These are phyloP conservation scores for Amaranthus palmeri DNA, from an alignment of 148 eudicot species.

Conservation along the genomic window DNA sequence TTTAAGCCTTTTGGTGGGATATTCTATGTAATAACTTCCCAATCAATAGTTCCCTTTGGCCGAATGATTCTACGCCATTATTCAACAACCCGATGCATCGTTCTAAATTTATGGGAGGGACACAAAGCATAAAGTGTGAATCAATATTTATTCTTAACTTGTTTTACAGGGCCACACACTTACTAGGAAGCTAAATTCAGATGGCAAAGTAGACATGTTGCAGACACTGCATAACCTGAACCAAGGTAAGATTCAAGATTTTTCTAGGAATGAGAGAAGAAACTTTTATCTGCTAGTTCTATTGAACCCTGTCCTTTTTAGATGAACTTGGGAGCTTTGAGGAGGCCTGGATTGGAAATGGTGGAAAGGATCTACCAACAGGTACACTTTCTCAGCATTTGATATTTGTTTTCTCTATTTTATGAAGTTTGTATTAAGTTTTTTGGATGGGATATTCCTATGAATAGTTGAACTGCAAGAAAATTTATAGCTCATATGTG, in stretches of 20 bases:
- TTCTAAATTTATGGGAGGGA: too few species aligned
- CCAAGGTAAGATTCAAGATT: conserved; percentile 43
- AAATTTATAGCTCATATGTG: background rate
- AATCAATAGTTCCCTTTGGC: too few species aligned
- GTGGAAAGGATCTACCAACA: conserved; percentile 36
- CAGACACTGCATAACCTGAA: conserved; percentile 74
- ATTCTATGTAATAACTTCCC: too few species aligned
- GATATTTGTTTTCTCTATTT: background rate
- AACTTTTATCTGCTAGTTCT: background rate
- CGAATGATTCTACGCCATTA: too few species aligned
- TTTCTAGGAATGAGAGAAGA: background rate
- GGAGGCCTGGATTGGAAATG: conserved; percentile 67
- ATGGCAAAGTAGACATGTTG: conserved; percentile 70
- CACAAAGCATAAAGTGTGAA: too few species aligned
- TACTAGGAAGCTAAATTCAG: conserved; percentile 64
- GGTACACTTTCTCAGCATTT: conserved; percentile 16
- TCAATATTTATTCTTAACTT: background rate
- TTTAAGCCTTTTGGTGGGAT: too few species aligned
- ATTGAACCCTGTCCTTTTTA: conserved; percentile 16
- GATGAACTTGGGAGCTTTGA: conserved; percentile 77
- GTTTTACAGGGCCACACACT: conserved; percentile 64
- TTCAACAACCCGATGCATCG: too few species aligned
- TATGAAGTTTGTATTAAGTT: background rate
- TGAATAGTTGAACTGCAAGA: background rate
- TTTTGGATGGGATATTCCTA: background rate